Base-by-base conservation (phyloP, 108 stramenopile species). In the Conticribra weissflogii region DNA sequence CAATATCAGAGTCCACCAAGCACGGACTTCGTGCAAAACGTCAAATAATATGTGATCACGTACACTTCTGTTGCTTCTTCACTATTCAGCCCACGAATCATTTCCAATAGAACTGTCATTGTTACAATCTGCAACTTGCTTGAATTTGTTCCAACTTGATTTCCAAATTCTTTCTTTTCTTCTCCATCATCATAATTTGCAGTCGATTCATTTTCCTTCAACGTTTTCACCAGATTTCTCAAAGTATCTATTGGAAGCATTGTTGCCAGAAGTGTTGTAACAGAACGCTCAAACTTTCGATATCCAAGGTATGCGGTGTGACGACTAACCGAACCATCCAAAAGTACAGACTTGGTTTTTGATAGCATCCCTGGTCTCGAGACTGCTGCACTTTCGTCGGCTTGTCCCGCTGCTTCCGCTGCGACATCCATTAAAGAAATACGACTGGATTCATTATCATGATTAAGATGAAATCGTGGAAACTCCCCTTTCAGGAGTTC, bases 231-330 rank as follows among this genome's bases (percentile, higher is more conserved):
- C n/a, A 88, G 63, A 16, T 49, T 41, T 25, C 44, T 59, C 27
- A 83, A 67, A 36, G 71, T 72, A 18, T 69, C 67, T 47, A 74
- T 79, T 18, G 63, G 59, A 46, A 92, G 63, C 68, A 88, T 57
- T 9, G 86, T 85, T n/a, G 87, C 88, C 71, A 92, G 50, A 3
- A 92, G 30, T 9, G 88, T 86, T 0, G 88, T 89, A 18, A 92
- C 53, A 44, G 74, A 64, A 3, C 86, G 81, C 72, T 92, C 88
- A 68, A 86, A 92, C 34, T 78, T 81, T 78, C 84, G 81, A 62
- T 87, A 89, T 27, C 82, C 85, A 64, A 88, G 80, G 49, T 84
- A 84, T 15, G 68, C 18, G 9, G 54, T 66, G 50, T 94, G 92
- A 3, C 86, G 74, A 61, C 49, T 44, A 4, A 86, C 81, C 55